Evolutionary conservation across 805 yeast species (phyloP), one percentile per base, ranked within the genome.

Genomic region (Lipomyces lipofer): DNA sequence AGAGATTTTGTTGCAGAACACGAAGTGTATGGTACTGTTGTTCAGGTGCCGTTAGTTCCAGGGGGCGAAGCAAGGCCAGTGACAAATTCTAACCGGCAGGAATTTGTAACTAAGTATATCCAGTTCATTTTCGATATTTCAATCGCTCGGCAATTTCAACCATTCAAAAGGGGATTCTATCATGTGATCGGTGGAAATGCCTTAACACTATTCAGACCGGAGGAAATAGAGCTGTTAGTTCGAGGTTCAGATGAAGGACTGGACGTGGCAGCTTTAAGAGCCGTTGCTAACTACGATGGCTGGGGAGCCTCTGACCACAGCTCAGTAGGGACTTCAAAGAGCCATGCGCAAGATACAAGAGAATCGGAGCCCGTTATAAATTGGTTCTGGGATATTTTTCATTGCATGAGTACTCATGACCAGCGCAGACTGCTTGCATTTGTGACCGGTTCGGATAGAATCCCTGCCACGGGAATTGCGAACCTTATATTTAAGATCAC

Each of bases 391-490:
- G 83, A 85, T 15, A 81, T 82, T 67, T 77, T 88, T 62, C 73
- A 73, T n/a, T 63, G 70, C 9, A 67, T 84, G 49, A 65, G 71
- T 1, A 70, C 70, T 32, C 63, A 54, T 3, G 74, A 77, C 28
- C 95, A 87, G 62, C 81, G 82, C 59, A 79, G 78, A 62, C 72
- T 92, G 42, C 70, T 92, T 35, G 74, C 78, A 17, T 92, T 92
- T 68, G 83, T 91, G 2, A 91, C 97, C 0, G 97, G 98, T 0
- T 85, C 95, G 1, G 96, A 89, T 65, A 74, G 97, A 43, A 76
- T 94, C 6, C 98, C 99, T 0, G 95, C 97, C 0, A 88, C 96
- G 0, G 99, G 99, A 0, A 76, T 89, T 27, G 84, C 86, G 28
- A 84, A 86, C 48, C 72, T 92, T 73, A 75, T 76, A 42, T 84